These are phyloP conservation scores for Neopestalotiopsis clavispora DNA, from an alignment of 2,329 filamentous ascomycete genomes.

Conservation along the genomic window DNA sequence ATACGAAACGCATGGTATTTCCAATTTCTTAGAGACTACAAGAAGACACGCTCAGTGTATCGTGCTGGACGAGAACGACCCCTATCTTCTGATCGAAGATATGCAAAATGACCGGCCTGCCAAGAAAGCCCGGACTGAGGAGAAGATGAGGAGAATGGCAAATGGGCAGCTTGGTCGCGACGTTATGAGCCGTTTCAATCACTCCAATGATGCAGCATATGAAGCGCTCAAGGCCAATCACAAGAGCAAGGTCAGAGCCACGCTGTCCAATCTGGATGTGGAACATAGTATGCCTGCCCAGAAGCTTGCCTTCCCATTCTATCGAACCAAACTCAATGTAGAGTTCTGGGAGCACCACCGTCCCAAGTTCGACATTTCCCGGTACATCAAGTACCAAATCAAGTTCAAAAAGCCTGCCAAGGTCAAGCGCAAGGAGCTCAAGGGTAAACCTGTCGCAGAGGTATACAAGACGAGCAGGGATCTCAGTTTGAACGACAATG, in stretches of 20 bases:
- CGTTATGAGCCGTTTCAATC: constrained; percentile 85
- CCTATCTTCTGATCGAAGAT: constrained; percentile 82
- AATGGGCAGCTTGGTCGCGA: constrained; percentile 74
- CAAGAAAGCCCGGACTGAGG: constrained; percentile 62
- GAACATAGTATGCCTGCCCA: constrained; percentile 93
- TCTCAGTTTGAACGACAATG: constrained; percentile 86
- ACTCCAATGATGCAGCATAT: constrained; percentile 95
- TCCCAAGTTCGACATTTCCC: constrained; percentile 72
- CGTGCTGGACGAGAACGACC: constrained; percentile 85
- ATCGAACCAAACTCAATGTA: constrained; percentile 80
- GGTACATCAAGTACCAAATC: constrained; percentile 39
- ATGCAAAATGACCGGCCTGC: constrained; percentile 66
- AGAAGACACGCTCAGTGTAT: constrained; percentile 78
- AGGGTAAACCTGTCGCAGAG: constrained; percentile 77
- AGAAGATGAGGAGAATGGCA: constrained; percentile 68
- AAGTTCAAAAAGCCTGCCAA: constrained; percentile 58
- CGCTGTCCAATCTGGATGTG: constrained; percentile 87
- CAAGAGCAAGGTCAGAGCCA: constrained; percentile 92
- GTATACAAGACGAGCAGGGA: constrained; percentile 83
- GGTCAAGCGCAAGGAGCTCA: constrained; percentile 82
- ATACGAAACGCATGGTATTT: constrained; percentile 73
- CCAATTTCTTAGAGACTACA: constrained; percentile 78
- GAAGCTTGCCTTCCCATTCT: constrained; percentile 94
- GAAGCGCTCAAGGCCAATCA: constrained; percentile 96
- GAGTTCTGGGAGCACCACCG: constrained; percentile 72